Percentiles rank a stretch among this genome's conserved stretches.
Evolutionary conservation across 371 early-diverging fungal species (phyloP).

Genomic region (Amoeboaphelidium protococcarum): DNA sequence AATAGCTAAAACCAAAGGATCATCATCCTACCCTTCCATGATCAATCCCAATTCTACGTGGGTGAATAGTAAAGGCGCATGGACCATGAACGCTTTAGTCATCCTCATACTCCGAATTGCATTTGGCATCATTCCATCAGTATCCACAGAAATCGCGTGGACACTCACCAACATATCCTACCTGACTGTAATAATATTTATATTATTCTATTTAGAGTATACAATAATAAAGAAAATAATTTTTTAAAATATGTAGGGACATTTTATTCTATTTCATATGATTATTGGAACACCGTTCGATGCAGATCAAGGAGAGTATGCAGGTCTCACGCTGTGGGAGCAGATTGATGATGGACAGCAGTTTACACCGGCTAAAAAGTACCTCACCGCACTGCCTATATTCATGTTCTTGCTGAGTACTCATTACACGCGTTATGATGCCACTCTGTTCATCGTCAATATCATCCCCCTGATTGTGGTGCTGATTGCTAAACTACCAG

Average conservation of each 20-base stretch:
- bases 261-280: conserved; percentile 88
- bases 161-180: conserved; percentile 74
- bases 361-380: conserved; percentile 90
- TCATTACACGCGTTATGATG: conserved; percentile 79
- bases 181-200: conserved; percentile 61
- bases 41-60: conserved; percentile 35
- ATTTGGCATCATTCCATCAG: conserved; percentile 59
- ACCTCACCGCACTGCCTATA: conserved; percentile 70
- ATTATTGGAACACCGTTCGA: conserved; percentile 81
- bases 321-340: conserved; percentile 85
- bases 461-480: conserved; percentile 47
- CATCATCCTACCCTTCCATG: conserved; percentile 22
- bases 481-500: conserved; percentile 71
- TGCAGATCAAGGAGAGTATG: conserved; percentile 63
- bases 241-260: conserved; percentile 24
- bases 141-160: conserved; percentile 74
- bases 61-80: conserved; percentile 58
- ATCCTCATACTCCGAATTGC: conserved; percentile 49
- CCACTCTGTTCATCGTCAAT: conserved; percentile 58
- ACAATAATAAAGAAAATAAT: conserved; percentile 2
- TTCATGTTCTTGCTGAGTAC: conserved; percentile 76
- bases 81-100: conserved; percentile 56
- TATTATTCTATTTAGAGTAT: too few relatives aligned
- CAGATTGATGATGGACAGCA: conserved; percentile 88
- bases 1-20: too few relatives aligned